Evolutionary conservation across 371 early-diverging fungal species (phyloP).

Genomic region (Circinella umbellata): DNA sequence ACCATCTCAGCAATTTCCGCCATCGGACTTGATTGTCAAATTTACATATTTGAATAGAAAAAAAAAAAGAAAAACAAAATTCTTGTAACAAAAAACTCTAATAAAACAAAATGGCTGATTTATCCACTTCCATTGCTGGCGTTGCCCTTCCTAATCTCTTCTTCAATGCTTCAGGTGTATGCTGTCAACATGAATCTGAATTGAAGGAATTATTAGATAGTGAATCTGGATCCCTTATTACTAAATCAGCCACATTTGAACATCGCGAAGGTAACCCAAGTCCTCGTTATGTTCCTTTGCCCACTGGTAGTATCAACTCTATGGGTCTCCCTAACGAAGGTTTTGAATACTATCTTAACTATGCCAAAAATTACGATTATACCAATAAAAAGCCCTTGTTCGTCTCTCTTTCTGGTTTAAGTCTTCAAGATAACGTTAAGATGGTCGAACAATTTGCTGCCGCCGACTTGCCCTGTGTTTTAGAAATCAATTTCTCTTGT

Average conservation of each 20-base stretch:
- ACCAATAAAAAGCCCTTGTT: constrained; percentile 49
- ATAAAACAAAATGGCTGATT: constrained; percentile 40
- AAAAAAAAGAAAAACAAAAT: neutral
- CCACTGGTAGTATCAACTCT: constrained; percentile 53
- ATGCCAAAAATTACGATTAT: constrained; percentile 48
- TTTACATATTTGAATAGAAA: neutral
- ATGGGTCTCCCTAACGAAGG: constrained; percentile 59
- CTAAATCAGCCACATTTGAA: constrained; percentile 52
- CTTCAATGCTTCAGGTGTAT: constrained; percentile 57
- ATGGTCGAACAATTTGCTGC: constrained; percentile 49
- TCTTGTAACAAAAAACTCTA: neutral
- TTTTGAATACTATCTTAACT: constrained; percentile 50
- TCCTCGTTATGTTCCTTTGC: constrained; percentile 48
- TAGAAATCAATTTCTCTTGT: constrained; percentile 58
- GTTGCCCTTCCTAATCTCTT: constrained; percentile 50
- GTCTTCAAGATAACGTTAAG: constrained; percentile 47
- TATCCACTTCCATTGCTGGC: constrained; percentile 53
- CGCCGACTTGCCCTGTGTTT: constrained; percentile 43
- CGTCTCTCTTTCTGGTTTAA: constrained; percentile 51
- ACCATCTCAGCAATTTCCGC: too few species aligned
- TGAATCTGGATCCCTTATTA: constrained; percentile 53
- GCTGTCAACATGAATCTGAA: constrained; percentile 47
- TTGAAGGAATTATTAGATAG: constrained; percentile 44
- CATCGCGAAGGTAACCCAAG: constrained; percentile 51
- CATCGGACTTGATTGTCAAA: too few species aligned